A percentile compares a stretch with the other conserved stretches of the same genome.
phyloP scores from a whole-genome alignment of 495 filamentous ascomycete genomes.

The Letharia columbiana region DNA sequence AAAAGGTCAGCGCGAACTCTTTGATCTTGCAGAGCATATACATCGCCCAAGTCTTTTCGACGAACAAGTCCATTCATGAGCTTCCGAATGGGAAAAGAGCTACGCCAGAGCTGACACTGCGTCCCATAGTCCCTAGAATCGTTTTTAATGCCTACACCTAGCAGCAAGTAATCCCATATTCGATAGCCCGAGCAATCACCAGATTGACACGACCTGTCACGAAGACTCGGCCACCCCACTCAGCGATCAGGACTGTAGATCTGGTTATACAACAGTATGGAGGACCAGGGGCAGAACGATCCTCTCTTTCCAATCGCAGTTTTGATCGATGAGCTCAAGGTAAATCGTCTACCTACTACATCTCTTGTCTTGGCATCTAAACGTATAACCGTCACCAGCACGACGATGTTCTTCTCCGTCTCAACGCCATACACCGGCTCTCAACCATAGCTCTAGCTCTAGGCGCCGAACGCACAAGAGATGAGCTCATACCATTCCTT shows the following conservation, averaged over 20 bases:
- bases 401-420: constrained; percentile 91
- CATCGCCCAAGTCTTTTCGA: not conserved
- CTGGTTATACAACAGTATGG: constrained; percentile 40
- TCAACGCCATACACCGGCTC: constrained; percentile 96
- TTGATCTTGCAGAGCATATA: not conserved
- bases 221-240: not conserved
- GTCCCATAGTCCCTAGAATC: not conserved
- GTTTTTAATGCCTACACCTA: constrained; percentile 7
- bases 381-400: constrained; percentile 50
- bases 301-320: constrained; percentile 99
- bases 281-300: constrained; percentile 69
- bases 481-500: constrained; percentile 96
- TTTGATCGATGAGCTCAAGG: constrained; percentile 98
- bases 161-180: not conserved
- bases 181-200: constrained; percentile 3
- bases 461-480: constrained; percentile 88
- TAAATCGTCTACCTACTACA: constrained; percentile 31
- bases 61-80: not conserved
- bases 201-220: constrained; percentile 3
- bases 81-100: not conserved
- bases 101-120: not conserved
- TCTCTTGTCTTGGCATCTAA: not conserved
- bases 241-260: not conserved
- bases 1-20: constrained; percentile 4
- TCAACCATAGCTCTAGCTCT: constrained; percentile 95